phyloP scores from a whole-genome alignment of 306 rosid genomes.

The Inga oerstediana region DNA sequence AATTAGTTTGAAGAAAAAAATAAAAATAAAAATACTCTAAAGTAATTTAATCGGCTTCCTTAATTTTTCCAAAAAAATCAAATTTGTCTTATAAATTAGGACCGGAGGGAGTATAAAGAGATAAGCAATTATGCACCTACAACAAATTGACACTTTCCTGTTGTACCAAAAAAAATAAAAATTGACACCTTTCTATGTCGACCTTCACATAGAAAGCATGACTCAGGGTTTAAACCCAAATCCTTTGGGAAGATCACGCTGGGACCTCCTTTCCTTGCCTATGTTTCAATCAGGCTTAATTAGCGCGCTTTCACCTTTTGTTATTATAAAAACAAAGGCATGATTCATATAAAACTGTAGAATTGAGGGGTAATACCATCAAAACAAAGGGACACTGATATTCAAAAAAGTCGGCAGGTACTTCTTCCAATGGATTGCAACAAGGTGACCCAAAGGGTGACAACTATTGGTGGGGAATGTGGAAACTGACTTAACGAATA shows the following conservation, averaged over 20 bases:
- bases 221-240: not conserved
- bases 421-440: not conserved
- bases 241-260: not conserved
- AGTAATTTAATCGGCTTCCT: no score
- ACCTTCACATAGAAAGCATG: not conserved
- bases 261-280: not conserved
- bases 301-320: not conserved
- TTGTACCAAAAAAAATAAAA: not conserved
- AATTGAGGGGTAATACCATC: not conserved
- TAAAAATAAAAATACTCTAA: no score
- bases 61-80: no score
- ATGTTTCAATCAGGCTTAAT: not conserved
- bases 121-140: not conserved
- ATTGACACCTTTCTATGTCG: not conserved
- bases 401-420: conserved; percentile 2
- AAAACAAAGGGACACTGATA: not conserved
- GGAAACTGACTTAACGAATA: conserved; percentile 26
- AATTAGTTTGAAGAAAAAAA: no score
- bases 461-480: conserved; percentile 14
- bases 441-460: not conserved
- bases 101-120: no score
- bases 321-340: no score
- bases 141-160: not conserved
- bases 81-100: no score
- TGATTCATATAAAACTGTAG: not conserved